Evolutionary conservation across 2,329 filamentous ascomycete genomes (phyloP).

Genomic region (Microdochium trichocladiopsis): DNA sequence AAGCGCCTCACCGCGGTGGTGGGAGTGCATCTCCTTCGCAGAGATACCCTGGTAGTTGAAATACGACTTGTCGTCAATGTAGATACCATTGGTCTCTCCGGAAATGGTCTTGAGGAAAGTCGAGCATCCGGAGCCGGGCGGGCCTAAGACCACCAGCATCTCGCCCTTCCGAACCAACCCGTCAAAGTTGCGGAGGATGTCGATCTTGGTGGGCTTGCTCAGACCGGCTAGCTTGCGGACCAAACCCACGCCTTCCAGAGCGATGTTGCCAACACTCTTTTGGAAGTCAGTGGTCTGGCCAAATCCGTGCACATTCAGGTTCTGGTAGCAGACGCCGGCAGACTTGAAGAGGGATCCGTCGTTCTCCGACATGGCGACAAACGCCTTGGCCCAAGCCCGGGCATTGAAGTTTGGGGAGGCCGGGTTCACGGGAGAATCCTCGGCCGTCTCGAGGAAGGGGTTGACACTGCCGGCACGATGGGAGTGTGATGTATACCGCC

Average conservation of each 20-base stretch:
- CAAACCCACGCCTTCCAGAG: conserved; percentile 39
- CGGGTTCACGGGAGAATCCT: conserved; percentile 47
- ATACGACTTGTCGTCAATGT: conserved; percentile 60
- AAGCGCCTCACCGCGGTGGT: conserved; percentile 78
- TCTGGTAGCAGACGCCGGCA: conserved; percentile 58
- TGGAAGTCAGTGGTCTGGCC: conserved; percentile 65
- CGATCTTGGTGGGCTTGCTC: conserved; percentile 49
- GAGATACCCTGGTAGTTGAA: conserved; percentile 78
- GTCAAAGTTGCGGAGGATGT: conserved; percentile 63
- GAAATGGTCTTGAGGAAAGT: conserved; percentile 81
- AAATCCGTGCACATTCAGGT: conserved; percentile 62
- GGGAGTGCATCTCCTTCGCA: conserved; percentile 67
- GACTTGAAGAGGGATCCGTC: conserved; percentile 50
- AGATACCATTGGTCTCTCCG: conserved; percentile 76
- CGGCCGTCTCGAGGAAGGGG: conserved; percentile 38
- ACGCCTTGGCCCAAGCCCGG: conserved; percentile 52
- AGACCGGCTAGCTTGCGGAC: conserved; percentile 40
- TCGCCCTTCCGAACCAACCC: conserved; percentile 64
- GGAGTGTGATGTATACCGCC: conserved; percentile 45
- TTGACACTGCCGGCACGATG: conserved; percentile 29
- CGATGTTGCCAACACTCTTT: conserved; percentile 57
- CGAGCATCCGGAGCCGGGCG: conserved; percentile 69
- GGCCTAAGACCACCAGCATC: conserved; percentile 70
- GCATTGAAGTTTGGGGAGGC: conserved; percentile 44
- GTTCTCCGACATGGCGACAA: conserved; percentile 43